These are phyloP conservation scores for Pancytospora philotis DNA, from an alignment of 371 early-diverging fungal genomes.

Conservation along the genomic window DNA sequence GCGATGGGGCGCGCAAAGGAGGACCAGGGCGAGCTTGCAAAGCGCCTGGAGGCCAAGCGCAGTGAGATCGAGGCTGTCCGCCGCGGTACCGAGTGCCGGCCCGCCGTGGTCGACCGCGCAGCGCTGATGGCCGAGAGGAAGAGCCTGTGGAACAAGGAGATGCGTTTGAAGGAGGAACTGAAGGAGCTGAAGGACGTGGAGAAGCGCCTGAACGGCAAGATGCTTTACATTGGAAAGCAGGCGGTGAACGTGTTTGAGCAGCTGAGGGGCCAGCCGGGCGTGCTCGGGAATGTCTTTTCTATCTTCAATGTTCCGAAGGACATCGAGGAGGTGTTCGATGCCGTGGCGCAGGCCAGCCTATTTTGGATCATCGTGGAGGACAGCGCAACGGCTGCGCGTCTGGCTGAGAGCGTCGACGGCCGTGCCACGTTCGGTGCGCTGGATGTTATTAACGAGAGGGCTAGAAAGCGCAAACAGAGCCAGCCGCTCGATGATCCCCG, in stretches of 20 bases:
- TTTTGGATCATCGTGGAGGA: constrained; percentile 90
- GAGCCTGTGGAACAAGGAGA: constrained; percentile 78
- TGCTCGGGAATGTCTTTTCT: constrained; percentile 58
- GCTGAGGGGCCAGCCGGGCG: constrained; percentile 58
- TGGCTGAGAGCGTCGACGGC: constrained; percentile 71
- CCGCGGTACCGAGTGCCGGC: background rate
- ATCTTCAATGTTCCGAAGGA: constrained; percentile 53
- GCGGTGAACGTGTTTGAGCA: constrained; percentile 29
- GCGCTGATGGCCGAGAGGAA: too few relatives aligned
- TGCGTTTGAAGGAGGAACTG: constrained; percentile 63
- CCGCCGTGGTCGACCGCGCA: too few relatives aligned
- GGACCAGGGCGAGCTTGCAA: constrained; percentile 36
- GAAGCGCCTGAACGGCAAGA: constrained; percentile 33
- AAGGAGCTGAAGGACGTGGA: constrained; percentile 26
- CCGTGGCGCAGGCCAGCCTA: constrained; percentile 62
- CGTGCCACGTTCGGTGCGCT: constrained; percentile 90
- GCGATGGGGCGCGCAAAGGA: constrained; percentile 17
- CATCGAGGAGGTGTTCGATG: constrained; percentile 47
- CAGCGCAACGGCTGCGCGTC: constrained; percentile 70
- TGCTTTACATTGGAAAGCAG: constrained; percentile 30
- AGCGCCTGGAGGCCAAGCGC: background rate
- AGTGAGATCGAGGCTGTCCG: background rate
- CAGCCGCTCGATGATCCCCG: background rate
- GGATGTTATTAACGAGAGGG: constrained; percentile 52
- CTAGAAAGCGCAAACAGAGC: constrained; percentile 12